Evolutionary conservation across 2,329 filamentous ascomycete genomes (phyloP).

Genomic region (Arthroderma sp.): DNA sequence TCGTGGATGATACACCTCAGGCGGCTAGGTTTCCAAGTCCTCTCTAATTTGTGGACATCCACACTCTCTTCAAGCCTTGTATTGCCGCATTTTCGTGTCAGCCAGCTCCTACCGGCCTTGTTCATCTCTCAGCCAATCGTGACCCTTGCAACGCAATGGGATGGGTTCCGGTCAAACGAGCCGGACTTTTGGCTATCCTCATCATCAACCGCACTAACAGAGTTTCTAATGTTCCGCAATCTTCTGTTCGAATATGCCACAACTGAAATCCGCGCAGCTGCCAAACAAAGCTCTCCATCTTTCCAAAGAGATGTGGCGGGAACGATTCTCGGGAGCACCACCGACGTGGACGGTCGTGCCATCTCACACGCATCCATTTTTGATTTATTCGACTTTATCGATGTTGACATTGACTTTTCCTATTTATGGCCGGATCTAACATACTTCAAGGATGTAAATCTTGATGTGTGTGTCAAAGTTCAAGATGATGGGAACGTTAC

Average conservation of each 20-base stretch:
- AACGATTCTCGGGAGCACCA: slow-evolving; percentile 59
- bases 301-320: slow-evolving; percentile 53
- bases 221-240: slow-evolving; percentile 66
- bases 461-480: slow-evolving; percentile 50
- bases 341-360: slow-evolving; percentile 51
- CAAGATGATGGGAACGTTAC: slow-evolving; percentile 38
- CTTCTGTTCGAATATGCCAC: slow-evolving; percentile 74
- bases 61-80: slow-evolving; percentile 62
- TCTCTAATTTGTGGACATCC: slow-evolving; percentile 73
- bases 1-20: slow-evolving; percentile 59
- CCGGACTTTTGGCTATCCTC: slow-evolving; percentile 56
- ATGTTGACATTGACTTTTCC: slow-evolving; percentile 41
- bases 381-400: slow-evolving; percentile 85
- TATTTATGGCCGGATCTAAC: slow-evolving; percentile 40
- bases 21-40: slow-evolving; percentile 55
- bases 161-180: slow-evolving; percentile 47
- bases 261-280: slow-evolving; percentile 67
- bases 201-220: slow-evolving; percentile 55
- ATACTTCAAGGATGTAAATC: slow-evolving; percentile 53
- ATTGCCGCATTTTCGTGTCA: slow-evolving; percentile 64
- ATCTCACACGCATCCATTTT: slow-evolving; percentile 65
- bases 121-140: slow-evolving; percentile 61
- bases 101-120: slow-evolving; percentile 67
- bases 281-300: slow-evolving; percentile 55
- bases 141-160: slow-evolving; percentile 57